Conservation (phyloP, 1,284 basidiomycete species). For the Ustilago esculenta region DNA sequence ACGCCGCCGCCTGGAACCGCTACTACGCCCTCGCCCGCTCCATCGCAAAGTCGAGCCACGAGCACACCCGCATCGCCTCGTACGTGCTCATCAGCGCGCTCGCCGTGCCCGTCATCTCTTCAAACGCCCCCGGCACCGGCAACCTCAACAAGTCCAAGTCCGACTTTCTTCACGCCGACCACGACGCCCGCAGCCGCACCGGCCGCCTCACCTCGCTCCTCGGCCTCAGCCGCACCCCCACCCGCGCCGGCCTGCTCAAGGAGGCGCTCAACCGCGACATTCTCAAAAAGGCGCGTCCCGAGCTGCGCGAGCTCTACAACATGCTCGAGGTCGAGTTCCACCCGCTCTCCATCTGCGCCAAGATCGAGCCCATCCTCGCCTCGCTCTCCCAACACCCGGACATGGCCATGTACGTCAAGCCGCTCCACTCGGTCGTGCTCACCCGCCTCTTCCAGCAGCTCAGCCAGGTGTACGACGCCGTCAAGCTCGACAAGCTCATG, state of each 20-base stretch:
- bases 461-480: conserved; percentile 90
- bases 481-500: conserved; percentile 71
- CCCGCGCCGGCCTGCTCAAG: conserved; percentile 80
- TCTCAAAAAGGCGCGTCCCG: conserved; percentile 80
- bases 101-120: conserved; percentile 86
- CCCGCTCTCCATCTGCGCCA: conserved; percentile 85
- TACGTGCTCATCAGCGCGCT: conserved; percentile 92
- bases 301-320: conserved; percentile 84
- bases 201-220: conserved; percentile 85
- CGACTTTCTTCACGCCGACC: conserved; percentile 73
- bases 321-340: conserved; percentile 95
- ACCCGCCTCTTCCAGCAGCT: conserved; percentile 93
- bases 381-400: conserved; percentile 61
- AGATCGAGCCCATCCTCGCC: conserved; percentile 83
- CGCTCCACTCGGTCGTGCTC: conserved; percentile 89
- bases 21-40: conserved; percentile 71
- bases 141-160: conserved; percentile 71
- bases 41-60: conserved; percentile 72
- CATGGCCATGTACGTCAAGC: conserved; percentile 77
- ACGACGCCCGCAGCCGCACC: conserved; percentile 72
- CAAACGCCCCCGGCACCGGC: conserved; percentile 69
- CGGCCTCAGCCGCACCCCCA: conserved; percentile 85
- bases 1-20: conserved; percentile 93
- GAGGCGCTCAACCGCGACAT: conserved; percentile 76
- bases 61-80: conserved; percentile 83